Conservation (phyloP, 139 green algal genomes). For the Trebouxia sp. region DNA sequence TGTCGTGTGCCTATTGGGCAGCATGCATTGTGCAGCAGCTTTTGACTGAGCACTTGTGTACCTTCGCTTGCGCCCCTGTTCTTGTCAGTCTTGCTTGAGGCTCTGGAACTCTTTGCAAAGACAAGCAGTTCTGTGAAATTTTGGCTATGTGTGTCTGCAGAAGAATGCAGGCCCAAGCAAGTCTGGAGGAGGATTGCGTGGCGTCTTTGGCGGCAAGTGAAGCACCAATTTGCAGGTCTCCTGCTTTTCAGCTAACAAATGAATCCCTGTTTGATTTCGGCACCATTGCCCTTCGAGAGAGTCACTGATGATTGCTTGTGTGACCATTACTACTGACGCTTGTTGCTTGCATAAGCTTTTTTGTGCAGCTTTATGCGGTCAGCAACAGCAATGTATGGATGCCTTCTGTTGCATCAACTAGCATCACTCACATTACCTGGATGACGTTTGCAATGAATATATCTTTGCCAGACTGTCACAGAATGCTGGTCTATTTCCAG, state of each 20-base stretch:
- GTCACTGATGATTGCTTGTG: slow-evolving; percentile 7
- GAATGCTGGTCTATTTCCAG: too few species aligned
- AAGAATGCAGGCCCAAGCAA: slow-evolving; percentile 13
- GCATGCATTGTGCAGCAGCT: too few species aligned
- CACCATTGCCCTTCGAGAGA: slow-evolving; percentile 1
- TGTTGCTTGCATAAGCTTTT: slow-evolving; percentile 13
- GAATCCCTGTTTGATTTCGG: slow-evolving; percentile 20
- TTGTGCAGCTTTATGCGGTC: slow-evolving; percentile 1
- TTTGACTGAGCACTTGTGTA: too few species aligned
- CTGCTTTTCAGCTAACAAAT: too few species aligned
- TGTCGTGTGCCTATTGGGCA: too few species aligned
- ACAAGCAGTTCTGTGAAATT: not conserved
- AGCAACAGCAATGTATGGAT: too few species aligned
- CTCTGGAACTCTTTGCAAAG: not conserved
- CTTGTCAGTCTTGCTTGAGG: not conserved
- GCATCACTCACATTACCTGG: too few species aligned
- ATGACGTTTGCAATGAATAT: too few species aligned
- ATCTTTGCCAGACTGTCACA: too few species aligned
- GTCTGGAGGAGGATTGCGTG: not conserved
- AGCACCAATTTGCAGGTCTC: too few species aligned
- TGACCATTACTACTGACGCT: not conserved
- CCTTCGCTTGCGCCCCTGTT: too few species aligned
- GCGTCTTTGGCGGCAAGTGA: slow-evolving; percentile 10
- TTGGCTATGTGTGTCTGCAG: not conserved
- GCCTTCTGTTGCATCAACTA: too few species aligned